Evolutionary conservation across 2,329 filamentous ascomycete genomes (phyloP).

Genomic region (Fusarium napiforme): DNA sequence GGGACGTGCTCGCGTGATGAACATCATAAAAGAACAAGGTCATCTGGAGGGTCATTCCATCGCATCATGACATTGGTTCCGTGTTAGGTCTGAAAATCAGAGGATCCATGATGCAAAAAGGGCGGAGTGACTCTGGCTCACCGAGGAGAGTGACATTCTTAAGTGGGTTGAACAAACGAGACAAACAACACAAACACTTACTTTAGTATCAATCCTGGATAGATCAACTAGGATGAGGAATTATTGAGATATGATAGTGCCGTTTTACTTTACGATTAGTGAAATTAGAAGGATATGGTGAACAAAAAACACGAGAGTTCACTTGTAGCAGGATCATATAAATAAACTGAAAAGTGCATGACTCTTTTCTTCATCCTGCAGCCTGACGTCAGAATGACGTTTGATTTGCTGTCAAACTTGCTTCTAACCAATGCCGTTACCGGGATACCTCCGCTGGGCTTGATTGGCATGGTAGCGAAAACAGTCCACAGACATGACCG

Average conservation of each 20-base stretch:
- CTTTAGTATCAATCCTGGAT: neutral
- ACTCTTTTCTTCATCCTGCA: neutral
- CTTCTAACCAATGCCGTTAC: neutral
- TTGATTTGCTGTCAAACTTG: neutral
- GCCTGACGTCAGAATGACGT: constrained; percentile 4
- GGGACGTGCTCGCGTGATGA: neutral
- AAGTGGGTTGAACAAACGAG: neutral
- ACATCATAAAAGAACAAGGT: neutral
- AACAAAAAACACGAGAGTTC: neutral
- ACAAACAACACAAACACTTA: neutral
- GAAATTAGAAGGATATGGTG: neutral
- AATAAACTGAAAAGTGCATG: neutral
- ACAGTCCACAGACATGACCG: neutral
- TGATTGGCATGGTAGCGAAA: neutral
- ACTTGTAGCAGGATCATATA: neutral
- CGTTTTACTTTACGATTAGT: neutral
- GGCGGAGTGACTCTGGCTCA: neutral
- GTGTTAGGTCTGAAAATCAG: neutral
- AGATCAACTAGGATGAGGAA: too few species aligned
- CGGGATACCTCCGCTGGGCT: neutral
- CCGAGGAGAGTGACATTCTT: neutral
- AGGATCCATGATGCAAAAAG: neutral
- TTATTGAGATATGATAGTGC: neutral
- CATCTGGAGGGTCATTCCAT: neutral
- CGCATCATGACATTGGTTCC: neutral